Evolutionary conservation across 331 rosid species (phyloP).

Genomic region (Malus hybrid): DNA sequence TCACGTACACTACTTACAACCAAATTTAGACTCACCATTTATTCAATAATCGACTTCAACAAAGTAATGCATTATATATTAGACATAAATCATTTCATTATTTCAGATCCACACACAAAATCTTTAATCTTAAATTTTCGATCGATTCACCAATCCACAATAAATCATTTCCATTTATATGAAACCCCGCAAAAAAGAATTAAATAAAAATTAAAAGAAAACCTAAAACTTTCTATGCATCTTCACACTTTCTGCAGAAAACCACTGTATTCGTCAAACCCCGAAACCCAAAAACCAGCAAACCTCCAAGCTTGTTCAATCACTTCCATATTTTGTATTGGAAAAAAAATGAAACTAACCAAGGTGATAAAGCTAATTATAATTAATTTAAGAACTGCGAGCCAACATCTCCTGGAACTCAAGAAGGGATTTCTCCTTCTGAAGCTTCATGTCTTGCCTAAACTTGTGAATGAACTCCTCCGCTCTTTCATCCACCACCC

Average conservation of each 20-base stretch:
- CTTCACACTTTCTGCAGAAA: neutral
- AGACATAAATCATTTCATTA: neutral
- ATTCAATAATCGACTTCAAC: too few species aligned
- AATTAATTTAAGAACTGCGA: conserved; percentile 19
- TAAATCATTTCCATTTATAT: neutral
- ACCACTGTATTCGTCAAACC: neutral
- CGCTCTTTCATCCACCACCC: conserved; percentile 45
- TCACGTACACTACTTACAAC: too few species aligned
- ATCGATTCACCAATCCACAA: neutral
- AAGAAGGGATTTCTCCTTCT: conserved; percentile 40
- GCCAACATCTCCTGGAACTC: conserved; percentile 43
- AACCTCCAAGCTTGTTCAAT: neutral
- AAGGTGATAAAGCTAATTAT: neutral
- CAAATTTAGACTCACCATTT: too few species aligned
- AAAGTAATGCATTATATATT: too few species aligned
- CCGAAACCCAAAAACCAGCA: neutral
- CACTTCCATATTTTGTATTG: neutral
- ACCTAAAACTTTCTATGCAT: neutral
- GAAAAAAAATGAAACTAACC: neutral
- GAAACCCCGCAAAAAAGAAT: neutral
- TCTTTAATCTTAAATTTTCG: neutral
- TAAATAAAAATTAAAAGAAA: neutral
- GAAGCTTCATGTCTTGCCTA: conserved; percentile 41
- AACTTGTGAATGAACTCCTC: conserved; percentile 44
- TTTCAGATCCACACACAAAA: neutral